Conservation (phyloP, 2,329 filamentous ascomycete genomes). For the Fusarium sp. region DNA sequence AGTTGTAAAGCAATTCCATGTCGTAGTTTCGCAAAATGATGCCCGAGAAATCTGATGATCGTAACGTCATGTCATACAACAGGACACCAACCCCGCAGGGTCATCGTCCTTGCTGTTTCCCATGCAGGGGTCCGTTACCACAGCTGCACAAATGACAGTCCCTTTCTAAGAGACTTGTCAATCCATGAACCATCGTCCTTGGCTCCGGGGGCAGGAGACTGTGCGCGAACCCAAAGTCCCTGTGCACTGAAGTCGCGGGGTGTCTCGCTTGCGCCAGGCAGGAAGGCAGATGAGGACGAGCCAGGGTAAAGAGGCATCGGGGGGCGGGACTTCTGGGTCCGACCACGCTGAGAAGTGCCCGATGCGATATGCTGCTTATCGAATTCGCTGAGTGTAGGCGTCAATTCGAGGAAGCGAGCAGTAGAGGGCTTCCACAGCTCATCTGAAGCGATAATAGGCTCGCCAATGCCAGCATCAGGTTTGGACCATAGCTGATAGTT, state of each 20-base stretch:
- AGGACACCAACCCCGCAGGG: constrained; percentile 11
- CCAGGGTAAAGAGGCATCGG: constrained; percentile 41
- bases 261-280: constrained; percentile 41
- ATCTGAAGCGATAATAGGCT: constrained; percentile 18
- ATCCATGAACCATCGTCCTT: constrained; percentile 43
- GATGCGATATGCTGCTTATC: constrained; percentile 37
- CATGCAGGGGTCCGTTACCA: constrained; percentile 29
- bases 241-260: constrained; percentile 47
- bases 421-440: constrained; percentile 43
- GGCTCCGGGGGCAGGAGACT: constrained; percentile 26
- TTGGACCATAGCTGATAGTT: constrained; percentile 47
- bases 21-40: constrained; percentile 20
- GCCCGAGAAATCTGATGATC: constrained; percentile 31
- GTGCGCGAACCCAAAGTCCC: constrained; percentile 38
- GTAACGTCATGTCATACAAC: constrained; percentile 30
- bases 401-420: constrained; percentile 39
- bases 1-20: constrained; percentile 5
- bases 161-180: constrained; percentile 43
- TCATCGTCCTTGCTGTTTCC: constrained; percentile 5
- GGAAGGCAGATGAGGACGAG: constrained; percentile 41
- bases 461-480: constrained; percentile 16
- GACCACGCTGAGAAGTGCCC: constrained; percentile 41
- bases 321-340: constrained; percentile 35
- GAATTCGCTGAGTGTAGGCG: constrained; percentile 34
- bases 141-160: constrained; percentile 41